Conservation (phyloP, 2,329 filamentous ascomycete species). For the Malbranchea cinnamomea region DNA sequence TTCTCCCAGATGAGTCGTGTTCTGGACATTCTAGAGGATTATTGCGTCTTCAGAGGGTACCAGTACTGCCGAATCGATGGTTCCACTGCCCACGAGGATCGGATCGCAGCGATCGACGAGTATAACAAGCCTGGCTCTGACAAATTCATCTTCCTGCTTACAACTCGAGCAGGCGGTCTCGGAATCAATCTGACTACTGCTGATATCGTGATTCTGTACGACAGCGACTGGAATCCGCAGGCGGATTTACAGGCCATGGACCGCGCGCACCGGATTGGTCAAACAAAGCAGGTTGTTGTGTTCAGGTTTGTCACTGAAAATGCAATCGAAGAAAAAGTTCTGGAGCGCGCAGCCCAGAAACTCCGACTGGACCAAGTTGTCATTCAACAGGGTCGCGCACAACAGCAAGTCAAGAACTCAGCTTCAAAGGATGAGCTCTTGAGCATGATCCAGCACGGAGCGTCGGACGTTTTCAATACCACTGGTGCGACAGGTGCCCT, state of each 20-base stretch:
- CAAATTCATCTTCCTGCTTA: constrained; percentile 91
- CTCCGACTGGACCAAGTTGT: constrained; percentile 90
- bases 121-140: constrained; percentile 95
- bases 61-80: constrained; percentile 97
- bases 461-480: constrained; percentile 78
- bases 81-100: constrained; percentile 90
- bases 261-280: constrained; percentile 91
- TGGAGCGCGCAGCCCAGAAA: constrained; percentile 93
- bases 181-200: constrained; percentile 93
- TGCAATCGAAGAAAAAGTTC: constrained; percentile 94
- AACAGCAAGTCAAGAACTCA: constrained; percentile 77
- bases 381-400: constrained; percentile 91
- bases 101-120: constrained; percentile 92
- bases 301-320: constrained; percentile 97
- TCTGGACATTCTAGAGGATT: constrained; percentile 92
- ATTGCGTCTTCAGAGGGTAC: constrained; percentile 88
- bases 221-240: constrained; percentile 98
- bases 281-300: constrained; percentile 94
- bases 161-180: constrained; percentile 84
- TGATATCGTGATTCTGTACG: constrained; percentile 91
- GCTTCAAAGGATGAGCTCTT: constrained; percentile 92
- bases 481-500: constrained; percentile 51
- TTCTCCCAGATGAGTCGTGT: constrained; percentile 99
- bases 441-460: constrained; percentile 97
- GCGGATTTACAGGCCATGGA: constrained; percentile 99